Percentiles rank a stretch among this genome's conserved stretches.
These are phyloP conservation scores for Trichosanthes cucumerina DNA, from an alignment of 306 rosid species.

Conservation along the genomic window DNA sequence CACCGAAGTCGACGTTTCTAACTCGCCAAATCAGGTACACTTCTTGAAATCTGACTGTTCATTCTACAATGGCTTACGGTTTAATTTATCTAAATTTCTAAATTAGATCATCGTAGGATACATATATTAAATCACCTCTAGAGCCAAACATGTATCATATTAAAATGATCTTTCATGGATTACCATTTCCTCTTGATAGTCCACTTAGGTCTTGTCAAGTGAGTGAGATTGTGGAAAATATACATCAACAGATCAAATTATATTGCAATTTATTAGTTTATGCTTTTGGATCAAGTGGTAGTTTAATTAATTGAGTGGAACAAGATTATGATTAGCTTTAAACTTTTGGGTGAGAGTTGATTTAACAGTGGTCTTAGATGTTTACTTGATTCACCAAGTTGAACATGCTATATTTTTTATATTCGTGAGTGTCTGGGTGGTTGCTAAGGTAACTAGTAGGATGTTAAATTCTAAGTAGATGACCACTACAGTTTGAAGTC, in stretches of 20 bases:
- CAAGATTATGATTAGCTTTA: no score
- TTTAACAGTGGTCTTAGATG: no score
- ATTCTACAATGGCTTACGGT: background rate
- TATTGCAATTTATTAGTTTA: background rate
- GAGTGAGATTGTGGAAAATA: no score
- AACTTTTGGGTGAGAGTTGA: background rate
- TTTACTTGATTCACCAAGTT: background rate
- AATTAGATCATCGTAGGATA: background rate
- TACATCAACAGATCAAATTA: background rate
- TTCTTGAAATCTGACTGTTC: background rate
- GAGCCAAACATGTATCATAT: background rate
- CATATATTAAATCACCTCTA: background rate
- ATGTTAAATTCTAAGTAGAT: no score
- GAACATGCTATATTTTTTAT: background rate
- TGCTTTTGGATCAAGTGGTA: no score
- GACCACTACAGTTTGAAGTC: no score
- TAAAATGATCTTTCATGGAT: background rate
- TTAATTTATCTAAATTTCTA: background rate
- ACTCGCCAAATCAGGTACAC: conserved; percentile 38
- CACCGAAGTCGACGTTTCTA: conserved; percentile 55
- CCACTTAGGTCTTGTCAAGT: no score
- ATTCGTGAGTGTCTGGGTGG: no score
- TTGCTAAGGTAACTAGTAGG: no score
- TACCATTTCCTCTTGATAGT: no score
- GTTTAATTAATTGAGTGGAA: no score